A percentile compares a stretch with the other conserved stretches of the same genome.
Conservation (phyloP, 768 basidiomycete species). For the Lentinula sp. region DNA sequence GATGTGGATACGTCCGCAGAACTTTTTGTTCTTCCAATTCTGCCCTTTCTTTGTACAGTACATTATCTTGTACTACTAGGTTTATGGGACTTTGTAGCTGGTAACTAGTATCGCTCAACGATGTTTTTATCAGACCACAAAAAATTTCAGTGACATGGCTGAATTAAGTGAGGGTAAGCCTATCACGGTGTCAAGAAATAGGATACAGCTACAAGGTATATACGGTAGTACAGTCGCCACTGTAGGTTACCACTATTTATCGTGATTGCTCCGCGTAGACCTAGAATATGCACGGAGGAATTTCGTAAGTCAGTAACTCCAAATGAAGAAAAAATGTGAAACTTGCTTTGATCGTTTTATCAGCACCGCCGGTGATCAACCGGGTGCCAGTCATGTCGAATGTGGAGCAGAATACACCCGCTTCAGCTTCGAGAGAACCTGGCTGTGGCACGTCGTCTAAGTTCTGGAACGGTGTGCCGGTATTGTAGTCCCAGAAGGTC, state of each 20-base stretch:
- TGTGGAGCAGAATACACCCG: constrained; percentile 94
- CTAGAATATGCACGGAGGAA: constrained; percentile 16
- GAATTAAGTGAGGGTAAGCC: neutral
- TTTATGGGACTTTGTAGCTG: too few relatives aligned
- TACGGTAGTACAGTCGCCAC: constrained; percentile 18
- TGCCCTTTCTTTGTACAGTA: too few relatives aligned
- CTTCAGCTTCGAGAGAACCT: constrained; percentile 96
- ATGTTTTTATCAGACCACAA: neutral
- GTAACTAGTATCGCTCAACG: too few relatives aligned
- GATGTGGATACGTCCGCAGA: constrained; percentile 11
- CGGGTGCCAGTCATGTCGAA: constrained; percentile 95
- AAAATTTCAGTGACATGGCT: too few relatives aligned
- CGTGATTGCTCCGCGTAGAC: constrained; percentile 71
- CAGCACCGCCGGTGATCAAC: constrained; percentile 92
- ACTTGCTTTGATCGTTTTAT: constrained; percentile 96
- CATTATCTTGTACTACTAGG: too few relatives aligned
- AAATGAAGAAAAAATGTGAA: neutral
- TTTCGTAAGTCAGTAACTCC: neutral
- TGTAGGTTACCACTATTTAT: neutral
- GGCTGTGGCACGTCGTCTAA: constrained; percentile 93
- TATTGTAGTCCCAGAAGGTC: constrained; percentile 92
- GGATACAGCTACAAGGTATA: neutral
- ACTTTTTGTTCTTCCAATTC: too few relatives aligned
- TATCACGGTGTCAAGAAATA: neutral
- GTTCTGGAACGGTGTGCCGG: constrained; percentile 92